Conservation (phyloP, 2,329 filamentous ascomycete species). For the Microdochium bolleyi region DNA sequence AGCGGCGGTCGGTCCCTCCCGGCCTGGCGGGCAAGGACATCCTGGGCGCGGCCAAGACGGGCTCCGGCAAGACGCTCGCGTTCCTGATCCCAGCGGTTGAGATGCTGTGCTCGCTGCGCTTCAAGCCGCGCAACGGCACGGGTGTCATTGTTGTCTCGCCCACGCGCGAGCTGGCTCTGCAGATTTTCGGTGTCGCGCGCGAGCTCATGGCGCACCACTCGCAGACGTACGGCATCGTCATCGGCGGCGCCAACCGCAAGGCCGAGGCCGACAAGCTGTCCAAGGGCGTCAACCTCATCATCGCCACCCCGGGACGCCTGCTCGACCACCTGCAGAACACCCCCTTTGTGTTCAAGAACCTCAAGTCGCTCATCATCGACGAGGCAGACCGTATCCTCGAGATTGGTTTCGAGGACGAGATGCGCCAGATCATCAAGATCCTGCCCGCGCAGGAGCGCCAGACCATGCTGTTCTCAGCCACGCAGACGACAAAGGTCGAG, state of each 20-base stretch:
- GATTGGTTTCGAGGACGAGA: conserved; percentile 97
- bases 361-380: conserved; percentile 88
- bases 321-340: conserved; percentile 94
- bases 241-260: conserved; percentile 84
- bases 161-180: conserved; percentile 86
- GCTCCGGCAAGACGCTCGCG: conserved; percentile 88
- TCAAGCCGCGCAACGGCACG: conserved; percentile 91
- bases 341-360: conserved; percentile 69
- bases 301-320: conserved; percentile 86
- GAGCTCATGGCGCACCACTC: conserved; percentile 91
- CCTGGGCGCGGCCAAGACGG: conserved; percentile 86
- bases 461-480: conserved; percentile 98
- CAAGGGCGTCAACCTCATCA: conserved; percentile 90
- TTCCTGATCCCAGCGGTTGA: conserved; percentile 93
- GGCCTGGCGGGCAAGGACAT: conserved; percentile 86
- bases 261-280: conserved; percentile 90
- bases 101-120: conserved; percentile 81
- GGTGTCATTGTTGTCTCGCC: conserved; percentile 90
- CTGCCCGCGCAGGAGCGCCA: conserved; percentile 80
- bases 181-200: conserved; percentile 91
- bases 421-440: conserved; percentile 94
- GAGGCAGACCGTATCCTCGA: conserved; percentile 96
- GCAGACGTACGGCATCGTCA: conserved; percentile 92
- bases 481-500: conserved; percentile 97
- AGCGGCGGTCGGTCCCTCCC: conserved; percentile 78